phyloP scores from a whole-genome alignment of 768 basidiomycete genomes.

The Boletus rufocinnamomeus region DNA sequence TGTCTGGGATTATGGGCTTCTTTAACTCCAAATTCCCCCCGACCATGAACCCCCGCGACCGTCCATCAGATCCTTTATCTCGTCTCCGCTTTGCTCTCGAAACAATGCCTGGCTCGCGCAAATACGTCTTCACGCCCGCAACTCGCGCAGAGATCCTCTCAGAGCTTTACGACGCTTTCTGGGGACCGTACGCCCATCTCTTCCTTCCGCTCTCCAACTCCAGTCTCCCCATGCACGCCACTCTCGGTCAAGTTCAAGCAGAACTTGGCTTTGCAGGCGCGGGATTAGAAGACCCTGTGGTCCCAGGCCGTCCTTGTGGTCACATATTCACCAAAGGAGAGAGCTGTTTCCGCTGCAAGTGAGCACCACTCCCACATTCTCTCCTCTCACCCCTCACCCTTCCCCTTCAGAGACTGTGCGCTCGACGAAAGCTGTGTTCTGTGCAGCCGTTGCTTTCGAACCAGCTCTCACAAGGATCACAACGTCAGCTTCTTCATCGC shows the following conservation, averaged over 20 bases:
- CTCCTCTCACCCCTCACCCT: slow-evolving; percentile 3
- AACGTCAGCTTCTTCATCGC: slow-evolving; percentile 93
- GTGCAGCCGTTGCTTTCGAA: slow-evolving; percentile 87
- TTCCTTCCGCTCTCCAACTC: slow-evolving; percentile 70
- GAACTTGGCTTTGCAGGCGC: slow-evolving; percentile 57
- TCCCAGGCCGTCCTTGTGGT: slow-evolving; percentile 77
- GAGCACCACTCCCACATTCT: slow-evolving; percentile 35
- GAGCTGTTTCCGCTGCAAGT: slow-evolving; percentile 94
- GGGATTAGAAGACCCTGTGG: slow-evolving; percentile 56
- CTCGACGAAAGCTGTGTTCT: slow-evolving; percentile 88
- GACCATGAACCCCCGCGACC: slow-evolving; percentile 57
- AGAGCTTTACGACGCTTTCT: slow-evolving; percentile 80
- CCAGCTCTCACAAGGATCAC: slow-evolving; percentile 83
- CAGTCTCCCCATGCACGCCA: slow-evolving; percentile 60
- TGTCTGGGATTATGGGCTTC: slow-evolving; percentile 49
- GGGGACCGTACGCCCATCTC: slow-evolving; percentile 71
- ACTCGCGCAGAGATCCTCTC: slow-evolving; percentile 80
- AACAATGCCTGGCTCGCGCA: slow-evolving; percentile 77
- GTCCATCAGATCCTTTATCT: slow-evolving; percentile 61
- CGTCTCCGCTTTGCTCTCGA: slow-evolving; percentile 77
- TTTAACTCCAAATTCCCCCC: slow-evolving; percentile 52
- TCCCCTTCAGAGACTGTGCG: slow-evolving; percentile 74
- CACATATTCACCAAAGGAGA: slow-evolving; percentile 91
- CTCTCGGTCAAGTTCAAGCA: slow-evolving; percentile 71
- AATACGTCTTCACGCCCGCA: slow-evolving; percentile 72